Evolutionary conservation across 2,329 filamentous ascomycete species (phyloP), one percentile per base, ranked within the genome.

Genomic region (Colletotrichum musicola): DNA sequence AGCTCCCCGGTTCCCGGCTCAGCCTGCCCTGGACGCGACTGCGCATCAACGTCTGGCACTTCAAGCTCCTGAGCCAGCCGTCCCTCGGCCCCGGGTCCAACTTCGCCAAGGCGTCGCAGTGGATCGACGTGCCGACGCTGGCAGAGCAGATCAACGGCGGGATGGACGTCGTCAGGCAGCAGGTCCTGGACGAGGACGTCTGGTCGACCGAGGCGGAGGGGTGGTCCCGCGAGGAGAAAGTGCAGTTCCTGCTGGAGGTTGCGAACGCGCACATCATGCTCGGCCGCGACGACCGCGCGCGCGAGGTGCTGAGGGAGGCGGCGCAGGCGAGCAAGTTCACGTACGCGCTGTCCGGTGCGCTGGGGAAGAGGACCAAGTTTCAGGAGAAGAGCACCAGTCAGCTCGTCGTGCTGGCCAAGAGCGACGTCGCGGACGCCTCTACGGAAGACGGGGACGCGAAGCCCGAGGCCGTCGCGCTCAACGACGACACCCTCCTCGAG

Each of bases 401-500:
- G 78, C 85, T 99, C 30, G 92, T 99, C 1, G 93, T 99, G 2
- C 83, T 98, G 35, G 96, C 96, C 1, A 94, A 89, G 77, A 98
- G 95, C 76, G 71, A 73, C 12, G 64, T 68, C 0, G 66, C 67
- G 14, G 54, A 63, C 4, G 71, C 65, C 4, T 71, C 68, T 4
- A 71, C 70, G 1, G 73, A 71, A 25, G 71, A 75, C 5, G 73
- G 40, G 3, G 75, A 74, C 55, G 71, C 75, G 1, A 82, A 81
- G 25, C 94, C 94, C 0, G 87, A 91, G 73, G 90, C 91, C 3
- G 78, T 98, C 14, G 87, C 92, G 42, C 82, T 98, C 4, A 97
- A 98, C 75, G 93, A 99, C 74, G 96, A 99, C 77, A 98, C 96
- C 0, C 85, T 99, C 0, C 85, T 98, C 2, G 96, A 99, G 77